phyloP scores from a whole-genome alignment of 2,329 filamentous ascomycete genomes.

The Amauroascus niger region DNA sequence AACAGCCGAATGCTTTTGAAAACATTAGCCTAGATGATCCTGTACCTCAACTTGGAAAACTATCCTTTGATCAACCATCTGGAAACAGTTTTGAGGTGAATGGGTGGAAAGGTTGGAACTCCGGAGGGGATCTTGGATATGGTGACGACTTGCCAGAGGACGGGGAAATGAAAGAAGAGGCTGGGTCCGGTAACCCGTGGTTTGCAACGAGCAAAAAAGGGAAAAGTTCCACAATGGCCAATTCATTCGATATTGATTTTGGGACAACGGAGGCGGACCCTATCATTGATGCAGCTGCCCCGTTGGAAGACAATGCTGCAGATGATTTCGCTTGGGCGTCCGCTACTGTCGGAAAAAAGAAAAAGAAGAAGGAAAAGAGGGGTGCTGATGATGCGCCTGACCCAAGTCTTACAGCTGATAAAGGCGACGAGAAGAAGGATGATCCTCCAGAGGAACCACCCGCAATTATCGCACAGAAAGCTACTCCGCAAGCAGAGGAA shows the following conservation, averaged over 20 bases:
- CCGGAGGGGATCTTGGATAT: conserved; percentile 31
- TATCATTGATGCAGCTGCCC: conserved; percentile 24
- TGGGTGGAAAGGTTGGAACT: conserved; percentile 53
- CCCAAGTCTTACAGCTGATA: conserved; percentile 17
- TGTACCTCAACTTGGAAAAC: conserved; percentile 46
- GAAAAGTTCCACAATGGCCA: conserved; percentile 23
- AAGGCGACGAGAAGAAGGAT: conserved; percentile 14
- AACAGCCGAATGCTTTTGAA: conserved; percentile 48
- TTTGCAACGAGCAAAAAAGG: conserved; percentile 29
- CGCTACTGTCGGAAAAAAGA: conserved; percentile 44
- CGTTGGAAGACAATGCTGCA: conserved; percentile 32
- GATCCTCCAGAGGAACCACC: conserved; percentile 5
- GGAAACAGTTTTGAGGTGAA: conserved; percentile 37
- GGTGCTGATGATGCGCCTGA: conserved; percentile 34
- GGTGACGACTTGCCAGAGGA: conserved; percentile 13
- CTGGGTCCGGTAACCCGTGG: conserved; percentile 33
- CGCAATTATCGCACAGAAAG: background rate
- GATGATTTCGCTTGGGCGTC: conserved; percentile 35
- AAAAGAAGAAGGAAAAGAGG: conserved; percentile 40
- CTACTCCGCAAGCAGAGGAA: conserved; percentile 21
- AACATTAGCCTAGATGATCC: conserved; percentile 58
- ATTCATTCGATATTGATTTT: conserved; percentile 38
- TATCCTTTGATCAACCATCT: conserved; percentile 42
- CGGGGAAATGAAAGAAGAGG: conserved; percentile 21
- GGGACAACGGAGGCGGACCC: conserved; percentile 27